Evolutionary conservation across 2,329 filamentous ascomycete species (phyloP).

Genomic region (Parastagonospora nodorum): DNA sequence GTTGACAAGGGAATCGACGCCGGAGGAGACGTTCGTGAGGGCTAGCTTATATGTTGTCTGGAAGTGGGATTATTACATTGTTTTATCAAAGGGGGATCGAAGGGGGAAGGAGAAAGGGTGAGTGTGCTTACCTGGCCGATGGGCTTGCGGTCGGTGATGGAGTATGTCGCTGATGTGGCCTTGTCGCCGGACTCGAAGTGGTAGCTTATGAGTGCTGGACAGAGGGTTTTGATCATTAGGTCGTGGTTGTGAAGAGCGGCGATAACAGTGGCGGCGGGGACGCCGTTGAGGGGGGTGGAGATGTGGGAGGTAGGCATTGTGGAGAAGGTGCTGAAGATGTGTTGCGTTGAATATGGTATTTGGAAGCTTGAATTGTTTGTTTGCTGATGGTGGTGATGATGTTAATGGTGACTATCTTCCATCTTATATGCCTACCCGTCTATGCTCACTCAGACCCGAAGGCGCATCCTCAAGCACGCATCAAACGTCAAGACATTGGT

Average conservation of each 20-base stretch:
- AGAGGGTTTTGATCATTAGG: slow-evolving; percentile 47
- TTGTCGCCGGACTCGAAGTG: slow-evolving; percentile 41
- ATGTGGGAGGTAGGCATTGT: slow-evolving; percentile 47
- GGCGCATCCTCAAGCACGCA: not conserved
- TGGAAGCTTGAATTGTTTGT: slow-evolving; percentile 6
- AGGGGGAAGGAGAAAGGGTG: not conserved
- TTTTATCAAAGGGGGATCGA: not conserved
- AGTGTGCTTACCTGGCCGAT: slow-evolving; percentile 38
- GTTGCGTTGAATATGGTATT: not conserved
- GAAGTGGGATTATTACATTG: not conserved
- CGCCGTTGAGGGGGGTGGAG: slow-evolving; percentile 38
- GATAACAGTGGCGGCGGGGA: slow-evolving; percentile 34
- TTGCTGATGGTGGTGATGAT: slow-evolving; percentile 8
- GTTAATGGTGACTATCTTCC: not conserved
- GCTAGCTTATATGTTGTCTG: slow-evolving; percentile 49
- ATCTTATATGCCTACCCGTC: slow-evolving; percentile 12
- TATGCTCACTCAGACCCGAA: not conserved
- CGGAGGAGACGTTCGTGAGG: slow-evolving; percentile 42
- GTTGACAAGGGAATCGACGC: slow-evolving; percentile 46
- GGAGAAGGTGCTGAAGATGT: slow-evolving; percentile 1
- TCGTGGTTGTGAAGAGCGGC: slow-evolving; percentile 48
- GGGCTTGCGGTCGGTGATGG: slow-evolving; percentile 48
- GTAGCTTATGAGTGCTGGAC: slow-evolving; percentile 42
- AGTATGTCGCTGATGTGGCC: slow-evolving; percentile 36
- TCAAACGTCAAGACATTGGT: slow-evolving; percentile 13